Evolutionary conservation across 1,139 yeast species (phyloP), one percentile per base, ranked within the genome.

Genomic region (Suhomyces atakaporum): DNA sequence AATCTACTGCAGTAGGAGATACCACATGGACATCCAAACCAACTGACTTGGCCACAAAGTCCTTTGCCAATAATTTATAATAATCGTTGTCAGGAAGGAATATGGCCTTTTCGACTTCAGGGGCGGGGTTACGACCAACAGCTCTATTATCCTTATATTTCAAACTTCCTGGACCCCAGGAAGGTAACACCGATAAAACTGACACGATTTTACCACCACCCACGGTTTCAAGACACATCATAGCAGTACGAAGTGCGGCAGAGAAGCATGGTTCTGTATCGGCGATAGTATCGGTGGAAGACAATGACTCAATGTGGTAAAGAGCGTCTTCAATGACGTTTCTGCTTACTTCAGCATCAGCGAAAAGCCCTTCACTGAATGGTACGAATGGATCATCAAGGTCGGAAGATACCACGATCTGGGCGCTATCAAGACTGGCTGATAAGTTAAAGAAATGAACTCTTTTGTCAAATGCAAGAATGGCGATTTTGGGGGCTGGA

Each of bases 161-260:
- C 33, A 90, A 69, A n/a, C 76, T 69, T 2, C 97, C 97, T 1
- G 92, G 86, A 0, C 96, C 96, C 75, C 81, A 75, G 1, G 88
- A 75, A 7, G 98, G 96, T 25, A 89, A 61, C 1, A 81, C 66
- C 2, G 88, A 73, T 34, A 90, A 65, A 4, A 86, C 60, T 0
- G 87, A 75, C 13, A 85, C 75, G 25, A 90, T 81, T 49, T 90
- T 87, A 47, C 97, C 97, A 39, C 96, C 96, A 0, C 84, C 82
- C 24, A 72, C 73, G 18, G 65, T 58, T 25, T 73, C 73, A 28
- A 90, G 66, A n/a, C 90, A 81, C 45, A 77, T 56, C 51, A 73
- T 66, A 0, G 94, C 92, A 2, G 84, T 79, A 38, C 81, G 72
- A 30, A 89, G 62, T 1, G 95, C 96, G 1, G 87, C 77, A 0